These are phyloP conservation scores for Candida frijolesensis DNA, from an alignment of 1,139 yeast species.

Conservation along the genomic window DNA sequence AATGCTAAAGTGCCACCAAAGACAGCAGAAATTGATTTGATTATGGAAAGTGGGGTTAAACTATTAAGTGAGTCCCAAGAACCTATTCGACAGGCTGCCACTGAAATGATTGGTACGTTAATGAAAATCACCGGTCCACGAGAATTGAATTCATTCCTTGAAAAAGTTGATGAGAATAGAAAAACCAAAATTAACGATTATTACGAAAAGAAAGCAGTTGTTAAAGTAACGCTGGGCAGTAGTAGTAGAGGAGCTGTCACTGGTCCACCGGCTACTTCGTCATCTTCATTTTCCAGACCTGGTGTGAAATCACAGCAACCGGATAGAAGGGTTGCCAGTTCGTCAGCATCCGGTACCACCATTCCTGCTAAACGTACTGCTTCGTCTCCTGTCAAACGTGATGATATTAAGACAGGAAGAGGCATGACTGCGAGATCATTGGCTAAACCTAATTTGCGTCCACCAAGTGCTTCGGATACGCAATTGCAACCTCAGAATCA, in stretches of 20 bases:
- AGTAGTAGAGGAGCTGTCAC: conserved; percentile 1
- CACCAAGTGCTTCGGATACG: conserved; percentile 11
- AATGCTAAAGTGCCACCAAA: conserved; percentile 53
- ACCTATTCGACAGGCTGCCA: conserved; percentile 78
- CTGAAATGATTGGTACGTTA: conserved; percentile 77
- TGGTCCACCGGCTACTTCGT: conserved; percentile 10
- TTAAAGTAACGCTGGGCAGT: conserved; percentile 35
- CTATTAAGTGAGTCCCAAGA: conserved; percentile 81
- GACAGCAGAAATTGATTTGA: conserved; percentile 53
- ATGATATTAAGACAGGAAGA: conserved; percentile 32
- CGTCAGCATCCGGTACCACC: conserved; percentile 24
- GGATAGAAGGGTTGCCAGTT: background rate
- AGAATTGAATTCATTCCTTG: conserved; percentile 60
- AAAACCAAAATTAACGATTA: conserved; percentile 66
- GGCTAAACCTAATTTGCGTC: conserved; percentile 22
- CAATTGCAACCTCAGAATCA: background rate
- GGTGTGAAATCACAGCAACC: conserved; percentile 10
- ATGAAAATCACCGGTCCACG: conserved; percentile 83
- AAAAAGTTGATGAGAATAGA: conserved; percentile 73
- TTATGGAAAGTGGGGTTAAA: conserved; percentile 59
- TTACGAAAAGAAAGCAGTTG: conserved; percentile 53
- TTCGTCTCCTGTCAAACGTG: conserved; percentile 62
- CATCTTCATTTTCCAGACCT: conserved; percentile 15
- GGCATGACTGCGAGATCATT: conserved; percentile 44
- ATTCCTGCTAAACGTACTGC: conserved; percentile 70